A percentile compares a stretch with the other conserved stretches of the same genome.
phyloP scores from a whole-genome alignment of 2,329 filamentous ascomycete genomes.

The Capronia americana region DNA sequence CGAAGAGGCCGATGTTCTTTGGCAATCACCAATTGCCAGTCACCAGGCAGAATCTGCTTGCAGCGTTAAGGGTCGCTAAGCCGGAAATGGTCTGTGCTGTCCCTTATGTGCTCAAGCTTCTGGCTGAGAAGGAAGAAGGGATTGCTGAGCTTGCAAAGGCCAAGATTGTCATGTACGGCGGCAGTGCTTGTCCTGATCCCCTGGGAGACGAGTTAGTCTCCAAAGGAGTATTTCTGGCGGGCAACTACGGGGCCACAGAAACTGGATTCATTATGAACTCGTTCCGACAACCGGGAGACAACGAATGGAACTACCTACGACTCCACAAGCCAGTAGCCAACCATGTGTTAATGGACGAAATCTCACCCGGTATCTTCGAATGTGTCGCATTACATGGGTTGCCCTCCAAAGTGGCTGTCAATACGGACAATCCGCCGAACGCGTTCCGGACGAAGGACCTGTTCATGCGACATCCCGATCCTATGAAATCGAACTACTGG shows the following conservation, averaged over 20 bases:
- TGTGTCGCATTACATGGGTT: constrained; percentile 46
- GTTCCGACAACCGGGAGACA: constrained; percentile 59
- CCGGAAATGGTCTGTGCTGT: constrained; percentile 66
- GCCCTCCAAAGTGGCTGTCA: constrained; percentile 50
- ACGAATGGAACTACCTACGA: constrained; percentile 66
- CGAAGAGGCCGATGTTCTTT: constrained; percentile 58
- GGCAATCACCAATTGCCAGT: constrained; percentile 64
- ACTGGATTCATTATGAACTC: constrained; percentile 68
- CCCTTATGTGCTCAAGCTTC: constrained; percentile 60
- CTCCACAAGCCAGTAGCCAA: constrained; percentile 49
- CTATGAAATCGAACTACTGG: constrained; percentile 61
- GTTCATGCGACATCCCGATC: constrained; percentile 46
- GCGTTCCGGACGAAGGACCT: constrained; percentile 63
- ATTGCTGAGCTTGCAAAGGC: constrained; percentile 54
- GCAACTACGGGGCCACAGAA: constrained; percentile 65
- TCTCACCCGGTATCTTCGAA: constrained; percentile 47
- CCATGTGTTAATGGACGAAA: constrained; percentile 52
- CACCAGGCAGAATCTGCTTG: constrained; percentile 57
- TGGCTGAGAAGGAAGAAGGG: constrained; percentile 64
- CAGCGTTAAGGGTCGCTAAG: constrained; percentile 51
- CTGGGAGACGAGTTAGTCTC: constrained; percentile 62
- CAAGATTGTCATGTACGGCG: constrained; percentile 64
- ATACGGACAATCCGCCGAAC: constrained; percentile 57
- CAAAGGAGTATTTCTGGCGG: constrained; percentile 61
- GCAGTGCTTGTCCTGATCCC: constrained; percentile 65